Evolutionary conservation across 306 rosid genomes (phyloP).

Genomic region (Aeschynomene evenia): DNA sequence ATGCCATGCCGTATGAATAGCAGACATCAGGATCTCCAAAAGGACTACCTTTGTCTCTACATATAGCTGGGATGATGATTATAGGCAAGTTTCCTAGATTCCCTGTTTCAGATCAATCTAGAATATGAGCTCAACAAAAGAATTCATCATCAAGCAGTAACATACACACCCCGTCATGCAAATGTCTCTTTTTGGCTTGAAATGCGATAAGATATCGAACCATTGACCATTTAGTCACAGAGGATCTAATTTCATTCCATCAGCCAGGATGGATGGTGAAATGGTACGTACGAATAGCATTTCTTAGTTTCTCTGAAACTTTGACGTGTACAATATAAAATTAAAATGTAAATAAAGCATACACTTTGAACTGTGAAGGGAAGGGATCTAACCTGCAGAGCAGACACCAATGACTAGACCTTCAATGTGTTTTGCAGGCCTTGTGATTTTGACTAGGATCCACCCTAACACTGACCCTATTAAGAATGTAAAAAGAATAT

Average conservation of each 20-base stretch:
- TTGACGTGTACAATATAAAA: too few relatives aligned
- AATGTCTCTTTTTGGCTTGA: too few relatives aligned
- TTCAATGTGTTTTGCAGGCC: slow-evolving; percentile 42
- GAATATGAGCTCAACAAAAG: slow-evolving; percentile 19
- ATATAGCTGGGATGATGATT: slow-evolving; percentile 50
- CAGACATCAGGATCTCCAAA: slow-evolving; percentile 51
- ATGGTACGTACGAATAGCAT: too few relatives aligned
- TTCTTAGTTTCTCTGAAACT: too few relatives aligned
- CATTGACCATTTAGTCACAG: too few relatives aligned
- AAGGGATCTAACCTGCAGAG: slow-evolving; percentile 63
- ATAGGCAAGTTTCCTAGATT: slow-evolving; percentile 55
- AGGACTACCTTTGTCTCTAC: slow-evolving; percentile 56
- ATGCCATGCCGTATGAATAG: slow-evolving; percentile 47
- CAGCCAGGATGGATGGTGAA: too few relatives aligned
- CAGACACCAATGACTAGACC: slow-evolving; percentile 49
- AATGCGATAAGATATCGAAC: too few relatives aligned
- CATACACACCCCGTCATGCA: too few relatives aligned
- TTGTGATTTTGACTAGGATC: slow-evolving; percentile 44
- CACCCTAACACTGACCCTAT: slow-evolving; percentile 52
- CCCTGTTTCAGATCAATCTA: slow-evolving; percentile 39
- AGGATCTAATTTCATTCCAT: too few relatives aligned
- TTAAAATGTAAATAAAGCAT: too few relatives aligned
- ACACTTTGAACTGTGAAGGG: too few relatives aligned
- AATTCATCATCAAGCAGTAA: background rate
- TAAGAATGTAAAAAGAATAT: slow-evolving; percentile 43